Base-by-base conservation (phyloP, 352 stramenopile species). In the Pythium sukuiense region DNA sequence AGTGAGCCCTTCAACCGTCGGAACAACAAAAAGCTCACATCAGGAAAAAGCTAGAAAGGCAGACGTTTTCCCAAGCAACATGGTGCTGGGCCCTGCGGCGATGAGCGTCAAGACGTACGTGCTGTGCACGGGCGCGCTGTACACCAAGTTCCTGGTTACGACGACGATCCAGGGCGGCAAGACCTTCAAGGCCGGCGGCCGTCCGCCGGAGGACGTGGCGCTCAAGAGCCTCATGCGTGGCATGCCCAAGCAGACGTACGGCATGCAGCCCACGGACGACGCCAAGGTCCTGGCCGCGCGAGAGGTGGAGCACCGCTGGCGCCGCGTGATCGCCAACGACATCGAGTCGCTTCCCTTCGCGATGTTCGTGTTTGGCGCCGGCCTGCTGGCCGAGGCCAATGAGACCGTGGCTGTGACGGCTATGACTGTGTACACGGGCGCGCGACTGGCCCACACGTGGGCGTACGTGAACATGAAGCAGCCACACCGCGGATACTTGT, bases 291-390 rank as follows among this genome's bases (percentile, higher is more conserved):
- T 41, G 57, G 65, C 43, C 52, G 71, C 67, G n/a, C 45, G 54
- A 2, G 67, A 63, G 37, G 46, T 70, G 1, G 73, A 77, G 46
- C 65, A 65, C 46, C 71, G 74, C 41, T 81, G 74, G 74, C 66
- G 74, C 27, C 67, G 73, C 33, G 70, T 80, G 49, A 64, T 80
- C 12, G 65, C 67, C 52, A 81, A 79, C 61, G 69, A 81, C 43
- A 41, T 81, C 35, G 74, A 81, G 63, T 72, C 67, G 18, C 75
- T 79, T 27, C 74, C 71, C 3, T 54, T 81, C 26, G 69, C 63
- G 2, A 55, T 86, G 32, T 55, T 70, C 5, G 67, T 81, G 20
- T 69, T 81, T 14, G 49, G 80, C 12, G 76, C 71, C 24, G 77
- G 72, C 2, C 67, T 80, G 9, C 46, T 83, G 37, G 67, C 69